Conservation (phyloP, 352 stramenopile genomes). For the Globisporangium abappressorium region DNA sequence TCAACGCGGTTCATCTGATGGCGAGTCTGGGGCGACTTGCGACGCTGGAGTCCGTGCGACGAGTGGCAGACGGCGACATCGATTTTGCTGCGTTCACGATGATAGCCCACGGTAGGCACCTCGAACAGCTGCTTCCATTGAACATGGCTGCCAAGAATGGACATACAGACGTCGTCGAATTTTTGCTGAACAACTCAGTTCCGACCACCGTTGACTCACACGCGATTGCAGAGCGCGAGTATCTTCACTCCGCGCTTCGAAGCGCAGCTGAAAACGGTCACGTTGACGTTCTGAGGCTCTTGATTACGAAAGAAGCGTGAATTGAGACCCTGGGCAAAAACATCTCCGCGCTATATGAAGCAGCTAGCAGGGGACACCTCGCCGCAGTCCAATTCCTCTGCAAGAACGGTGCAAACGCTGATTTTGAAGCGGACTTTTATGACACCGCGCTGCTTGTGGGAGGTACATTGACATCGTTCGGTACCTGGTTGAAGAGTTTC, state of each 20-base stretch:
- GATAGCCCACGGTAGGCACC: background rate
- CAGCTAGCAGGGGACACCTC: background rate
- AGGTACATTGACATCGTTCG: background rate
- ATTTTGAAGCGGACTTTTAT: background rate
- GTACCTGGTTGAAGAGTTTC: background rate
- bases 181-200: background rate
- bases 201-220: background rate
- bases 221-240: background rate
- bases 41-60: background rate
- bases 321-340: background rate
- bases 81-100: background rate
- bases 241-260: background rate
- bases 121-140: background rate
- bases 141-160: background rate
- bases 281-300: background rate
- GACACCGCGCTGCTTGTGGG: background rate
- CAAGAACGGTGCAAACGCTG: background rate
- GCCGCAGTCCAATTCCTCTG: background rate
- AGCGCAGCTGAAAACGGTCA: background rate
- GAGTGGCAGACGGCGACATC: background rate
- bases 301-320: background rate
- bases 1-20: background rate
- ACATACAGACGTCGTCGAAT: background rate
- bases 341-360: background rate
- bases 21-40: background rate